Conservation (phyloP, 1,284 basidiomycete species). For the Malassezia sympodialis region DNA sequence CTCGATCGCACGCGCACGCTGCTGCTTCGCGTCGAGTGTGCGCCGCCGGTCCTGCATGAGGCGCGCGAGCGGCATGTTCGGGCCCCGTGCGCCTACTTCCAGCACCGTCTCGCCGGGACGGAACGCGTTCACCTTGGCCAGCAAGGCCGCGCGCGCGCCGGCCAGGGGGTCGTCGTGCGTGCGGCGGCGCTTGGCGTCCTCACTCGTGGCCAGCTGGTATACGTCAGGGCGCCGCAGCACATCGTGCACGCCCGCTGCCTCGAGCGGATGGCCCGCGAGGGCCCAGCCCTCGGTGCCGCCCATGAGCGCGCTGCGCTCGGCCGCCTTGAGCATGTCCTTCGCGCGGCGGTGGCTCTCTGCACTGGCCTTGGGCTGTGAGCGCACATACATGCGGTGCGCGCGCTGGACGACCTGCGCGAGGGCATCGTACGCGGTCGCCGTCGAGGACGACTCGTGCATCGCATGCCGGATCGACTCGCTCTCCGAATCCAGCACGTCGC, state of each 20-base stretch:
- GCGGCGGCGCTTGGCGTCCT: slow-evolving; percentile 10
- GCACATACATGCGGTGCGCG: slow-evolving; percentile 87
- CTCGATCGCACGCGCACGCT: slow-evolving; percentile 48
- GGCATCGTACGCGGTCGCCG: slow-evolving; percentile 59
- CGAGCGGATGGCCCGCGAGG: slow-evolving; percentile 56
- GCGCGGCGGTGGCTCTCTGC: slow-evolving; percentile 74
- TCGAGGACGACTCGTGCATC: slow-evolving; percentile 25
- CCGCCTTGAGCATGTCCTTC: slow-evolving; percentile 66
- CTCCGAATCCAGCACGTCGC: slow-evolving; percentile 56
- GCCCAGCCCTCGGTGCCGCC: slow-evolving; percentile 54
- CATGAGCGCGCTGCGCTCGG: slow-evolving; percentile 29
- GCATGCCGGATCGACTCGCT: slow-evolving; percentile 66
- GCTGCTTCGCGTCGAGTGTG: slow-evolving; percentile 57
- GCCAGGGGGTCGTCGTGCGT: slow-evolving; percentile 24
- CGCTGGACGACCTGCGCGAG: slow-evolving; percentile 76
- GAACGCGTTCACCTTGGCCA: slow-evolving; percentile 71
- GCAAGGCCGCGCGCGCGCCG: slow-evolving; percentile 56
- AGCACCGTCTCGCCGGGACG: slow-evolving; percentile 81
- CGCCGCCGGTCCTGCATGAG: slow-evolving; percentile 83
- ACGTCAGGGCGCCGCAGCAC: slow-evolving; percentile 46
- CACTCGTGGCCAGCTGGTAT: slow-evolving; percentile 25
- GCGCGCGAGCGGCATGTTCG: slow-evolving; percentile 47
- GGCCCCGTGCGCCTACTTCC: slow-evolving; percentile 71
- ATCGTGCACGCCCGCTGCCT: slow-evolving; percentile 63
- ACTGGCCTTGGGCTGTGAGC: slow-evolving; percentile 80